phyloP scores from a whole-genome alignment of 352 stramenopile genomes.

The Achlya hypogyna region DNA sequence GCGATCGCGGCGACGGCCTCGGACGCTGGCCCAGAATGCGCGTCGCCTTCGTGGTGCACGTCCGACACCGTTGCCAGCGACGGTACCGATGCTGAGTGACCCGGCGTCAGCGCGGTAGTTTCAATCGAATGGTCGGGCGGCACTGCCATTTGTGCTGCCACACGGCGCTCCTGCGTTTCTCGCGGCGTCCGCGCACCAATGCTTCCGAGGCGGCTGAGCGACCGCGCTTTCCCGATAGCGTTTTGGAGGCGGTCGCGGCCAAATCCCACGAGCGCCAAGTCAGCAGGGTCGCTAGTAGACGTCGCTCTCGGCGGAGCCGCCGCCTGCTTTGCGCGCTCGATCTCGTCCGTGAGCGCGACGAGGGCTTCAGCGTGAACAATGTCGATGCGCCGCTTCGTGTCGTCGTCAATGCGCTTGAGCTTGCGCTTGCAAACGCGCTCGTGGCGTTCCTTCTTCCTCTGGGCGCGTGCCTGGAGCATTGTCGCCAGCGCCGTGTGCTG shows the following conservation, averaged over 20 bases:
- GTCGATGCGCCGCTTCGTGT: constrained; percentile 8
- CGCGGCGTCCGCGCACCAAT: background rate
- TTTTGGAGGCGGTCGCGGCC: constrained; percentile 7
- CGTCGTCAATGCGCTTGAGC: constrained; percentile 24
- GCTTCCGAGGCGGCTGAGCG: background rate
- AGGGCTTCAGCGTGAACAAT: constrained; percentile 21
- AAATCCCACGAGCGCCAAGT: constrained; percentile 7
- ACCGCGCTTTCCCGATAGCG: background rate
- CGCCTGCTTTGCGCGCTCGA: constrained; percentile 25
- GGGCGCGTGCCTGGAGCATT: background rate
- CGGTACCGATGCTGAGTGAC: too few relatives aligned
- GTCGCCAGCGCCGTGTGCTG: background rate
- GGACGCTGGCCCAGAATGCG: too few relatives aligned
- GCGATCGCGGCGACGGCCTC: background rate
- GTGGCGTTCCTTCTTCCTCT: constrained; percentile 23
- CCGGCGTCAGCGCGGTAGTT: too few relatives aligned
- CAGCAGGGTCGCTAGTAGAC: constrained; percentile 1
- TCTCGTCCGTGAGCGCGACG: constrained; percentile 22
- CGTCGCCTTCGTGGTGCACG: too few relatives aligned
- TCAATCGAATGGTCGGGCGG: too few relatives aligned
- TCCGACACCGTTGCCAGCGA: too few relatives aligned
- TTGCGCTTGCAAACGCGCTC: constrained; percentile 35
- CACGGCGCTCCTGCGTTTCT: constrained; percentile 25
- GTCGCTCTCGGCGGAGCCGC: constrained; percentile 21
- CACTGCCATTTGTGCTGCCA: too few relatives aligned